These are phyloP conservation scores for Cryptosporidium andersoni DNA, from an alignment of 169 alveolate genomes.

Conservation along the genomic window DNA sequence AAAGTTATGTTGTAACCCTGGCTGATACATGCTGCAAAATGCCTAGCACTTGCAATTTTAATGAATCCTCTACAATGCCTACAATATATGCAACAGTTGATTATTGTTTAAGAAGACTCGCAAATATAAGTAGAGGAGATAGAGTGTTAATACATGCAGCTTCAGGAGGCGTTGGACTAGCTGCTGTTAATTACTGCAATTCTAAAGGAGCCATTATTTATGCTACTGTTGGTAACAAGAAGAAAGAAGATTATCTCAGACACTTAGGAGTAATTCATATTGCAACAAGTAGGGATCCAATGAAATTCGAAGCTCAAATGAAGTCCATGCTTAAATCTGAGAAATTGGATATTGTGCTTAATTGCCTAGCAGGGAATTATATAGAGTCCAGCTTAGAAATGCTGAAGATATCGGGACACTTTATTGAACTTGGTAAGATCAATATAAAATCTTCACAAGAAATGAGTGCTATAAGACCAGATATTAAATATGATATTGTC, in stretches of 20 bases:
- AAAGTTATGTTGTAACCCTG: constrained; percentile 43
- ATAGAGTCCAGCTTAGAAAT: constrained; percentile 51
- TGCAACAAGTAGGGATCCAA: constrained; percentile 61
- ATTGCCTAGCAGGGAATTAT: constrained; percentile 66
- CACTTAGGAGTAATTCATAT: constrained; percentile 59
- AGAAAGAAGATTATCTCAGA: constrained; percentile 55
- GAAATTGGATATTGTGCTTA: constrained; percentile 51
- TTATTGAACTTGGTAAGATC: constrained; percentile 68
- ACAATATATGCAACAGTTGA: constrained; percentile 66
- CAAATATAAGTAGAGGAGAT: constrained; percentile 55
- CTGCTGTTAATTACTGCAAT: constrained; percentile 65
- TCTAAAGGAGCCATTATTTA: constrained; percentile 44
- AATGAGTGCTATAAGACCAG: constrained; percentile 14
- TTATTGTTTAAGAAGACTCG: constrained; percentile 29
- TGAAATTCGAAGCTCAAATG: constrained; percentile 35
- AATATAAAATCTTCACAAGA: constrained; percentile 42
- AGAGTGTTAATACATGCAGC: constrained; percentile 65
- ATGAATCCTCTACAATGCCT: constrained; percentile 45
- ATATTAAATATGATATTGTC: constrained; percentile 48
- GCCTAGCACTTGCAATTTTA: constrained; percentile 61
- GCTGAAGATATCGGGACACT: constrained; percentile 14
- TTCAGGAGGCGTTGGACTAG: constrained; percentile 71
- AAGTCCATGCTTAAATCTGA: constrained; percentile 8
- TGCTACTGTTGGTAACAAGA: constrained; percentile 67
- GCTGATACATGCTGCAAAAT: constrained; percentile 52